phyloP scores from a whole-genome alignment of 2,329 filamentous ascomycete species.

The Neopestalotiopsis sp. region DNA sequence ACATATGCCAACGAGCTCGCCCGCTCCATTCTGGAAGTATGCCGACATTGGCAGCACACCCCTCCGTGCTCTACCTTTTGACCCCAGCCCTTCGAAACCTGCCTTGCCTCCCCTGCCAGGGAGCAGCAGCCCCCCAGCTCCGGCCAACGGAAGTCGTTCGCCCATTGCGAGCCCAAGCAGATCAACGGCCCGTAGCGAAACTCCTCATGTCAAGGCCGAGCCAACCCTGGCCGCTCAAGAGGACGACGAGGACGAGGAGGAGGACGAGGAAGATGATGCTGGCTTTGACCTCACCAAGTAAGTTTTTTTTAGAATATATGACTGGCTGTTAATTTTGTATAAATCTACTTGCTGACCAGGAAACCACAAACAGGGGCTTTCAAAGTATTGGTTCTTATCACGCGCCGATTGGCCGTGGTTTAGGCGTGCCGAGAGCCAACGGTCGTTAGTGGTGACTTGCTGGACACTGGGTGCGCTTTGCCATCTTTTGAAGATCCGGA shows the following conservation, averaged over 20 bases:
- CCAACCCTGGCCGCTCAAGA: constrained; percentile 27
- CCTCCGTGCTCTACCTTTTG: constrained; percentile 56
- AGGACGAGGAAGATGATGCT: constrained; percentile 56
- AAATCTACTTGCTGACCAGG: not conserved
- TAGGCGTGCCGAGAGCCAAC: constrained; percentile 33
- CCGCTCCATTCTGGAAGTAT: constrained; percentile 89
- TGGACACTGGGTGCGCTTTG: not conserved
- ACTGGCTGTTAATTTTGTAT: too few species aligned
- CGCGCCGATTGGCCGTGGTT: constrained; percentile 42
- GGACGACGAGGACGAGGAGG: constrained; percentile 44
- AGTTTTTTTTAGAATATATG: constrained; percentile 25
- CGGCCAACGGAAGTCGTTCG: constrained; percentile 45
- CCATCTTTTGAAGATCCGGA: not conserved
- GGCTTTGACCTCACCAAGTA: constrained; percentile 66
- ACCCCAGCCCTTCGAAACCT: constrained; percentile 63
- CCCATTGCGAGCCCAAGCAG: constrained; percentile 58
- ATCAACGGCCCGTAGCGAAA: constrained; percentile 32
- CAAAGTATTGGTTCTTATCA: constrained; percentile 70
- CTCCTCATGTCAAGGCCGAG: constrained; percentile 25
- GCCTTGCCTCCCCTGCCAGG: constrained; percentile 39
- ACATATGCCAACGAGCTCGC: constrained; percentile 84
- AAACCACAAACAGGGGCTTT: constrained; percentile 54
- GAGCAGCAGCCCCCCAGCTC: constrained; percentile 64
- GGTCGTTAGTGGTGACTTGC: constrained; percentile 9
- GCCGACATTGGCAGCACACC: constrained; percentile 78